Evolutionary conservation across 148 eudicot species (phyloP).

Genomic region (Chenopodium album): DNA sequence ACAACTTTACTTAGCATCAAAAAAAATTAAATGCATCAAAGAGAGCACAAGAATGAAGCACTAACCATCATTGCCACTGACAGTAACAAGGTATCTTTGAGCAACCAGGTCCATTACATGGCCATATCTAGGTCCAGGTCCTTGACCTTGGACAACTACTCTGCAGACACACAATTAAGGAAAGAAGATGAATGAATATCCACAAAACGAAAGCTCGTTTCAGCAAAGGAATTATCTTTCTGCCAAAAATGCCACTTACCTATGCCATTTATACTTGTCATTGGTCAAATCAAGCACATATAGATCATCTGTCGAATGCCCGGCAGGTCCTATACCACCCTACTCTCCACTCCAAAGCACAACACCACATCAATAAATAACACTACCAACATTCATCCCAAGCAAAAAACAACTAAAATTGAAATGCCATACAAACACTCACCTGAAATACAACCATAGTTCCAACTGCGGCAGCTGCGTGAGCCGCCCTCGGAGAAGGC

Average conservation of each 20-base stretch:
- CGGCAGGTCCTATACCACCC: slow-evolving; percentile 99
- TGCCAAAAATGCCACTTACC: slow-evolving; percentile 41
- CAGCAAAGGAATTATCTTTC: background rate
- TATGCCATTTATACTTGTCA: slow-evolving; percentile 96
- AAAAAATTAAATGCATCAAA: slow-evolving; percentile 8
- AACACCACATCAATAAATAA: slow-evolving; percentile 20
- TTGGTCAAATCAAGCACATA: slow-evolving; percentile 85
- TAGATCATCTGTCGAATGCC: slow-evolving; percentile 94
- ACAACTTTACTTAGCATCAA: background rate
- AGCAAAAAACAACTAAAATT: background rate
- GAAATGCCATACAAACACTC: slow-evolving; percentile 22
- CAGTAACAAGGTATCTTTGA: slow-evolving; percentile 86
- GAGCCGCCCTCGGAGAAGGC: slow-evolving; percentile 98
- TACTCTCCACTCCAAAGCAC: slow-evolving; percentile 27
- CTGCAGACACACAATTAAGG: slow-evolving; percentile 36
- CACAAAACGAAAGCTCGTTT: background rate
- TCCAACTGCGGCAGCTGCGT: slow-evolving; percentile 89
- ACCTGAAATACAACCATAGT: slow-evolving; percentile 99
- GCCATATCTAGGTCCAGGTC: slow-evolving; percentile 96
- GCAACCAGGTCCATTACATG: slow-evolving; percentile 96
- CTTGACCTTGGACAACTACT: slow-evolving; percentile 92
- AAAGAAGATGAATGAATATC: background rate
- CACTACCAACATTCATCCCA: background rate
- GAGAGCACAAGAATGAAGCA: background rate
- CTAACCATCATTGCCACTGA: slow-evolving; percentile 97